Evolutionary conservation across 257 asterid genomes (phyloP).

Genomic region (Lithospermum erythrorhizon): DNA sequence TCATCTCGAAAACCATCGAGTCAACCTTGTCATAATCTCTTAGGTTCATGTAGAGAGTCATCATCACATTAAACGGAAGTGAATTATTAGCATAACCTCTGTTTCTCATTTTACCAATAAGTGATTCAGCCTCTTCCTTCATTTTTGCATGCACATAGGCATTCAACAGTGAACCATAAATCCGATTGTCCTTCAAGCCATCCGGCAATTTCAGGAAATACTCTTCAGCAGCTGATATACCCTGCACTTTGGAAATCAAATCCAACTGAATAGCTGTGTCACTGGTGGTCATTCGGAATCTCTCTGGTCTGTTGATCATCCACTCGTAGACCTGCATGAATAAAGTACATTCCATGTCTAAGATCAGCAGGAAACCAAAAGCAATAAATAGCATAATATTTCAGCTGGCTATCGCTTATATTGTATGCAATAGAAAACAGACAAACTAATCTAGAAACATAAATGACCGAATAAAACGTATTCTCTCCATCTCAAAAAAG

Average conservation of each 20-base stretch:
- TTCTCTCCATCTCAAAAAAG: too few species aligned
- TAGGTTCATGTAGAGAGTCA: slow-evolving; percentile 74
- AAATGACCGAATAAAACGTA: background rate
- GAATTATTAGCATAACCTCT: slow-evolving; percentile 48
- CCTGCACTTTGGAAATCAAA: slow-evolving; percentile 71
- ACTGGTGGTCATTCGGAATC: slow-evolving; percentile 51
- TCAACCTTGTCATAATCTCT: slow-evolving; percentile 50
- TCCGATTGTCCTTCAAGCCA: slow-evolving; percentile 58
- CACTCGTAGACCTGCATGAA: slow-evolving; percentile 63
- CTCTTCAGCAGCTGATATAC: slow-evolving; percentile 66
- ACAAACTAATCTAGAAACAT: background rate
- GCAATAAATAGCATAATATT: background rate
- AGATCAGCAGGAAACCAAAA: background rate
- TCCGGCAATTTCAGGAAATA: slow-evolving; percentile 57
- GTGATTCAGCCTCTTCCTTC: slow-evolving; percentile 69
- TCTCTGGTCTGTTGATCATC: slow-evolving; percentile 74
- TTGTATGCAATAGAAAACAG: background rate
- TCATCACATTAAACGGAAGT: slow-evolving; percentile 74
- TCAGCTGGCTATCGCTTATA: too few species aligned
- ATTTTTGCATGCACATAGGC: slow-evolving; percentile 53
- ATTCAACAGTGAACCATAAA: slow-evolving; percentile 75
- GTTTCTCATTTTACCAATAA: slow-evolving; percentile 45
- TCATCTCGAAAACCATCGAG: slow-evolving; percentile 47
- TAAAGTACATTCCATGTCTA: background rate
- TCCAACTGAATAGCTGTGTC: slow-evolving; percentile 89